Evolutionary conservation across 768 basidiomycete species (phyloP).

Genomic region (Gymnopilus dilepis): DNA sequence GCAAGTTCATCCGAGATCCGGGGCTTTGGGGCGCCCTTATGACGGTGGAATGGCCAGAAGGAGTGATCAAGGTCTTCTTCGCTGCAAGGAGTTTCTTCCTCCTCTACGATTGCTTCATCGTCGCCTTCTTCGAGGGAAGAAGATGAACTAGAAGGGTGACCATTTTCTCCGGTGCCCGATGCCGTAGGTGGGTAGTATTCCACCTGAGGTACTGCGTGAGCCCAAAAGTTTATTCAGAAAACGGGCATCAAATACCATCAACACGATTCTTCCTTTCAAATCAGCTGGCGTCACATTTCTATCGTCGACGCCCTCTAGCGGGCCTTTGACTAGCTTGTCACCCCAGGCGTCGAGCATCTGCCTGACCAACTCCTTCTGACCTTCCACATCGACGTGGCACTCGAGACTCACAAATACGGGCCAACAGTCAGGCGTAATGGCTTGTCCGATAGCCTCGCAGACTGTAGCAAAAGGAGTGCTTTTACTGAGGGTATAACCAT

Average conservation of each 20-base stretch:
- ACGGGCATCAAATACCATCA: slow-evolving; percentile 51
- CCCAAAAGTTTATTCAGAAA: not conserved
- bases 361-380: slow-evolving; percentile 57
- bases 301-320: slow-evolving; percentile 42
- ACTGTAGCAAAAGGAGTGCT: slow-evolving; percentile 57
- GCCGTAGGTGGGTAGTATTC: slow-evolving; percentile 54
- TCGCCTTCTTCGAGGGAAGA: slow-evolving; percentile 28
- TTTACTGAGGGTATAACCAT: slow-evolving; percentile 63
- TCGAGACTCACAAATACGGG: slow-evolving; percentile 66
- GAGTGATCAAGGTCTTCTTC: not conserved
- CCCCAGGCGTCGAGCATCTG: slow-evolving; percentile 59
- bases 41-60: slow-evolving; percentile 12
- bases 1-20: slow-evolving; percentile 58
- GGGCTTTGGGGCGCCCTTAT: slow-evolving; percentile 26
- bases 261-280: slow-evolving; percentile 56
- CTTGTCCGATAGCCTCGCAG: slow-evolving; percentile 54
- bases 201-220: slow-evolving; percentile 39
- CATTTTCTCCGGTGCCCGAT: slow-evolving; percentile 27
- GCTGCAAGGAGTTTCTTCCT: slow-evolving; percentile 13
- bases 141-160: slow-evolving; percentile 1
- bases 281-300: slow-evolving; percentile 47
- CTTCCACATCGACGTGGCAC: slow-evolving; percentile 58
- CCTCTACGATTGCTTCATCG: slow-evolving; percentile 23
- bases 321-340: slow-evolving; percentile 49
- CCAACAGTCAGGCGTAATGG: slow-evolving; percentile 49